phyloP scores from a whole-genome alignment of 305 asterid genomes.

The Petunia hybrid region DNA sequence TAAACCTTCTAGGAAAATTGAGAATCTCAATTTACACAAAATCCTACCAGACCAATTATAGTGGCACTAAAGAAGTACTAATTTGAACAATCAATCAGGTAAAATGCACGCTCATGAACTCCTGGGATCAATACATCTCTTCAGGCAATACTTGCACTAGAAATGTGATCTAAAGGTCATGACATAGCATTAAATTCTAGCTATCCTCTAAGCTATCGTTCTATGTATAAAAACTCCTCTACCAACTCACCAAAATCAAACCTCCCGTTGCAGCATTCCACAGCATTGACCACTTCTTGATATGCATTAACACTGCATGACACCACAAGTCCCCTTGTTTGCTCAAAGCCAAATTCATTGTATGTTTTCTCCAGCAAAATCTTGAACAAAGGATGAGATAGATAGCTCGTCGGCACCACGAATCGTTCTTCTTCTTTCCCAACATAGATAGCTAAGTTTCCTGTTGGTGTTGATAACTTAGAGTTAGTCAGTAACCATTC shows the following conservation, averaged over 20 bases:
- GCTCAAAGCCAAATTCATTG: slow-evolving; percentile 55
- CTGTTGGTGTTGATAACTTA: slow-evolving; percentile 36
- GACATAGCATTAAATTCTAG: not conserved
- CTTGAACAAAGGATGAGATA: slow-evolving; percentile 49
- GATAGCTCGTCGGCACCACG: slow-evolving; percentile 47
- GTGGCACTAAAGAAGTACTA: too few species aligned
- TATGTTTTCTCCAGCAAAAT: slow-evolving; percentile 45
- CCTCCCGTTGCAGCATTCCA: slow-evolving; percentile 34
- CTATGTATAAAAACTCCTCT: slow-evolving; percentile 26
- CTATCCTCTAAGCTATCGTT: not conserved
- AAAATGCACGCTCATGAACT: too few species aligned
- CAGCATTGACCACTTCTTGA: slow-evolving; percentile 31
- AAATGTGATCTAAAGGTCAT: not conserved
- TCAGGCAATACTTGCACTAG: not conserved
- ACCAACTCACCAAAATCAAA: slow-evolving; percentile 30
- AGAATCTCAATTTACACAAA: too few species aligned
- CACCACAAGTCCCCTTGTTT: slow-evolving; percentile 42
- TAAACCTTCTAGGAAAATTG: too few species aligned
- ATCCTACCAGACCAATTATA: too few species aligned
- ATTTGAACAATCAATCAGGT: too few species aligned
- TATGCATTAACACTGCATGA: slow-evolving; percentile 40
- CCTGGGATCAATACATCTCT: too few species aligned
- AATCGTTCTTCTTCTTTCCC: slow-evolving; percentile 48
- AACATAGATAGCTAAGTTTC: slow-evolving; percentile 46
- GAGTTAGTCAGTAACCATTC: slow-evolving; percentile 31